Evolutionary conservation across 495 filamentous ascomycete species (phyloP).

Genomic region (Neurospora sp.): DNA sequence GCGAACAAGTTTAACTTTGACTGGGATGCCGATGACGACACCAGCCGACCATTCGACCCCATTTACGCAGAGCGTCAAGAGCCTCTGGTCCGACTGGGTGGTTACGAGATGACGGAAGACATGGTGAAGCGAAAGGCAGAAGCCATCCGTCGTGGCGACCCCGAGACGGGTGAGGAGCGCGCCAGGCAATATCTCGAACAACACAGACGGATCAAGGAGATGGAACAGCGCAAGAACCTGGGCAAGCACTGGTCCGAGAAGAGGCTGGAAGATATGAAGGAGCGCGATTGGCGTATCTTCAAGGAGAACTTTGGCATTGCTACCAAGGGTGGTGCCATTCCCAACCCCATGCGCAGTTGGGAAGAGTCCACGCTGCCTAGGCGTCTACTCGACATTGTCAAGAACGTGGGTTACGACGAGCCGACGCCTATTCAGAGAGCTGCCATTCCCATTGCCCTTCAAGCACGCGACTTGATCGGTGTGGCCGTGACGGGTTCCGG

Average conservation of each 20-base stretch:
- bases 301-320: constrained; percentile 98
- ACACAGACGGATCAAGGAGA: constrained; percentile 48
- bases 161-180: constrained; percentile 64
- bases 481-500: constrained; percentile 98
- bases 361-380: constrained; percentile 73
- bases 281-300: constrained; percentile 98
- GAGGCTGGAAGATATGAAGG: constrained; percentile 88
- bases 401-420: constrained; percentile 83
- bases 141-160: constrained; percentile 68
- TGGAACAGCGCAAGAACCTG: constrained; percentile 61
- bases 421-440: constrained; percentile 89
- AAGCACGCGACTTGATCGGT: constrained; percentile 89
- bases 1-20: constrained; percentile 99
- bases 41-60: constrained; percentile 79
- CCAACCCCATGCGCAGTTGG: constrained; percentile 96
- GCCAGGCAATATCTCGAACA: constrained; percentile 80
- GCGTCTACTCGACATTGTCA: constrained; percentile 72
- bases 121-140: constrained; percentile 65
- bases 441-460: constrained; percentile 89
- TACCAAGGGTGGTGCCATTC: constrained; percentile 81
- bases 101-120: constrained; percentile 66
- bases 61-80: constrained; percentile 69
- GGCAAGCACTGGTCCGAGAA: constrained; percentile 98
- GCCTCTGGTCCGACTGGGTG: constrained; percentile 60
- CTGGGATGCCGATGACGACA: constrained; percentile 96